These are phyloP conservation scores for Betula pendula DNA, from an alignment of 306 rosid genomes.

Conservation along the genomic window DNA sequence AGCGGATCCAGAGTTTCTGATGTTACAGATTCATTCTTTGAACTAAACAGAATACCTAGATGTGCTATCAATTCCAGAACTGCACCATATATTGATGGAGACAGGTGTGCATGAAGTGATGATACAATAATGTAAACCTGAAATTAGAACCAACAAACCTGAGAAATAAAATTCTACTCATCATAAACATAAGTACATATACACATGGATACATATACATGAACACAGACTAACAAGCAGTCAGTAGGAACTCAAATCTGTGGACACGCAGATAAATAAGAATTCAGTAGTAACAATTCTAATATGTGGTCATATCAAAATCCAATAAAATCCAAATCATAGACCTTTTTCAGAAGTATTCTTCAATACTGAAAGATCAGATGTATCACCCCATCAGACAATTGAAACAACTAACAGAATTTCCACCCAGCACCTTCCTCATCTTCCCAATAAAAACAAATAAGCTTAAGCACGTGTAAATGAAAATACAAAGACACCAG, in stretches of 20 bases:
- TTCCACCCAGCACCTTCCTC: not conserved
- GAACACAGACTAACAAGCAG: not conserved
- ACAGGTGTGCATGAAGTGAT: conserved; percentile 57
- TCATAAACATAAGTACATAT: not conserved
- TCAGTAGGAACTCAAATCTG: not conserved
- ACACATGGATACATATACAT: not conserved
- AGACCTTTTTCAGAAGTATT: not conserved
- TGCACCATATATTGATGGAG: conserved; percentile 65
- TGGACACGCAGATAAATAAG: not conserved
- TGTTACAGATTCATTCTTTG: conserved; percentile 36
- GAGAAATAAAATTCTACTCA: not conserved
- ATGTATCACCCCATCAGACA: not conserved
- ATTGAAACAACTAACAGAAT: not conserved
- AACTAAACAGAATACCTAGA: conserved; percentile 27
- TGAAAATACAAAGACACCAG: not conserved
- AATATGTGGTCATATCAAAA: not conserved
- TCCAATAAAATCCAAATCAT: not conserved
- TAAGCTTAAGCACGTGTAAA: not conserved
- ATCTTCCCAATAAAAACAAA: not conserved
- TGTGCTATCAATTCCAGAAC: conserved; percentile 48
- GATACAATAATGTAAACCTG: conserved; percentile 59
- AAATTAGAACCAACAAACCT: conserved; percentile 31
- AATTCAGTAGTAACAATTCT: not conserved
- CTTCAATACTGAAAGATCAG: not conserved
- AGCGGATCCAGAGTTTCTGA: conserved; percentile 29